phyloP scores from a whole-genome alignment of 352 stramenopile species.

The Elongisporangium senticosum region DNA sequence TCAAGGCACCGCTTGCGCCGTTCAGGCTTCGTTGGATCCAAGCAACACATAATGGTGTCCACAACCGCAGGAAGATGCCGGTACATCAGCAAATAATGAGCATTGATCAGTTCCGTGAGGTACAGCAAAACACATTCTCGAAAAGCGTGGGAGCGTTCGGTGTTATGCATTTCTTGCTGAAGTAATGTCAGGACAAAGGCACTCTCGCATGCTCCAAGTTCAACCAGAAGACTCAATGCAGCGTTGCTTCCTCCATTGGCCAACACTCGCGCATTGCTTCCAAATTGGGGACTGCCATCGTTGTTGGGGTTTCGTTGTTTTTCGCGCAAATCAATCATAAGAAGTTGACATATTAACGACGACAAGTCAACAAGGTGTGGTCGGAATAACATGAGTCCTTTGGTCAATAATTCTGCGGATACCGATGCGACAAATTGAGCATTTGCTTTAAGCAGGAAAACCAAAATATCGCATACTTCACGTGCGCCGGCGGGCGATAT shows the following conservation, averaged over 20 bases:
- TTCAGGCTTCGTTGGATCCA: slow-evolving; percentile 83
- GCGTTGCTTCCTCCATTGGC: slow-evolving; percentile 61
- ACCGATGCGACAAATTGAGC: slow-evolving; percentile 58
- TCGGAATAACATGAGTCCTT: slow-evolving; percentile 79
- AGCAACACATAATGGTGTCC: slow-evolving; percentile 80
- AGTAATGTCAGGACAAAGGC: slow-evolving; percentile 72
- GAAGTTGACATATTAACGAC: slow-evolving; percentile 62
- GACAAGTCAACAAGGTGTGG: slow-evolving; percentile 77
- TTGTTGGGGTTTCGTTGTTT: slow-evolving; percentile 41
- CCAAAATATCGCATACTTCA: slow-evolving; percentile 78
- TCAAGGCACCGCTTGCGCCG: slow-evolving; percentile 69
- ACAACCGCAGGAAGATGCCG: slow-evolving; percentile 75
- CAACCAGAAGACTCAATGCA: slow-evolving; percentile 69
- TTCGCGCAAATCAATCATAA: slow-evolving; percentile 71
- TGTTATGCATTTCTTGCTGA: slow-evolving; percentile 81
- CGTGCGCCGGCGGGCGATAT: slow-evolving; percentile 67
- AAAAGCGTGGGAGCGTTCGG: slow-evolving; percentile 57
- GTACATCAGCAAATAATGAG: slow-evolving; percentile 80
- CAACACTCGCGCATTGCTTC: slow-evolving; percentile 36
- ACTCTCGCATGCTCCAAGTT: slow-evolving; percentile 70
- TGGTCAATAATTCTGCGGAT: slow-evolving; percentile 70
- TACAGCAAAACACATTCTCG: slow-evolving; percentile 73
- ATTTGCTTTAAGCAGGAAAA: slow-evolving; percentile 51
- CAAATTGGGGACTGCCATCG: slow-evolving; percentile 28
- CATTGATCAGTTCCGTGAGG: slow-evolving; percentile 79